Evolutionary conservation across 768 basidiomycete species (phyloP), one percentile per base, ranked within the genome.

Genomic region (Paxillus involutus): DNA sequence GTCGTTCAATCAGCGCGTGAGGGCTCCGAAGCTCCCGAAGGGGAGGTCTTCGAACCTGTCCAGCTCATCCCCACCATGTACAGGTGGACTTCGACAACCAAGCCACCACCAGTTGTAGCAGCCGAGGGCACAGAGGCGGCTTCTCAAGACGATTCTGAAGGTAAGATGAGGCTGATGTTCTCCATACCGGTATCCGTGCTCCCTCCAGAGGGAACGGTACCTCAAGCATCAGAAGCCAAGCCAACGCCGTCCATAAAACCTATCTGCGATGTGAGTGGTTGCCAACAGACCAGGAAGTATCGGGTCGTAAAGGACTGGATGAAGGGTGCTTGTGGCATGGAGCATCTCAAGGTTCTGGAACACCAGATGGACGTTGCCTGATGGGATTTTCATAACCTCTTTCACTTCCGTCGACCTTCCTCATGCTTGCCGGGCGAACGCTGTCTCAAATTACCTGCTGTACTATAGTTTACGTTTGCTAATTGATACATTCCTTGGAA

Each of bases 81-180:
- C 60, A 79, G 88, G 29, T 91, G 88, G 88, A 69, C 88, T 1
- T 89, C 87, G 4, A 84, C 81, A 2, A 71, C 79, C 19, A 78
- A 77, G 42, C 37, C 61, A 7, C 47, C 42, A 2, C 32, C 51
- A 2, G 32, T 52, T 13, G 17, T 51, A 1, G 55, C 41, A 2
- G 51, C 53, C 10, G 48, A 59, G 29, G 44, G 42, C 4, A 32
- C 51, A n/a, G 53, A 44, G 1, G 52, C 57, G 9, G 39, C 43
- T 11, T 44, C 51, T 33, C 42, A 21, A 24, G 58, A 52, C n/a
- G 36, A 51, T 8, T n/a, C 44, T 8, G 55, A 56, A 19, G 47
- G 42, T 29, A 44, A 16, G 33, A 77, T 85, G 78, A 63, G 56
- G 26, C 66, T 86, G 44, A 75, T 78, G 5, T 82, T 88, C 59